phyloP scores from a whole-genome alignment of 164 flowering plant species.

The Euptelea pleiosperma region DNA sequence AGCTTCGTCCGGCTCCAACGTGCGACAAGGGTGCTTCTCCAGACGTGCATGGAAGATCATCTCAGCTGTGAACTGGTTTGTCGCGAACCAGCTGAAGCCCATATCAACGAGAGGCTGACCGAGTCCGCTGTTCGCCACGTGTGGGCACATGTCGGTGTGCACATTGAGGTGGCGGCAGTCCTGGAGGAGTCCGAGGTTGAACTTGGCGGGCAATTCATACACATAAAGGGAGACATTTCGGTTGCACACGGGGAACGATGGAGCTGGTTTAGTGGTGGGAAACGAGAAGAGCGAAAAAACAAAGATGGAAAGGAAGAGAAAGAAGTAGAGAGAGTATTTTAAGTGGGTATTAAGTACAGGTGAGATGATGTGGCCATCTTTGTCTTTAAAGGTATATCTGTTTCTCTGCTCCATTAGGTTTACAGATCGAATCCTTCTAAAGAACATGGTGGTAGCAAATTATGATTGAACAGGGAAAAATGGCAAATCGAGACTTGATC shows the following conservation, averaged over 20 bases:
- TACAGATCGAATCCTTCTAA: too few relatives aligned
- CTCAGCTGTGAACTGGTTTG: constrained; percentile 50
- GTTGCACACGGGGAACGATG: background rate
- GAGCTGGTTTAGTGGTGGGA: background rate
- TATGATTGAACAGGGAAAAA: background rate
- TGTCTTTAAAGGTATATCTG: constrained; percentile 6
- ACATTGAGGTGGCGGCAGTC: constrained; percentile 32
- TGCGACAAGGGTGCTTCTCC: constrained; percentile 24
- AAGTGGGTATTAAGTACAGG: background rate
- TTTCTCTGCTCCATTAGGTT: constrained; percentile 7
- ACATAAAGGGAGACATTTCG: constrained; percentile 23
- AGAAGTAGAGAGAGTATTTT: constrained; percentile 2
- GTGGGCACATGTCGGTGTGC: constrained; percentile 47
- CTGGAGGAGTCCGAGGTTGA: too few relatives aligned
- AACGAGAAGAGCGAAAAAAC: constrained; percentile 2
- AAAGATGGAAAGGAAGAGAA: constrained; percentile 11
- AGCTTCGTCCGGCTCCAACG: constrained; percentile 13
- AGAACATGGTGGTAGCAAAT: too few relatives aligned
- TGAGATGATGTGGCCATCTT: background rate
- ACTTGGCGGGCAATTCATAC: constrained; percentile 37
- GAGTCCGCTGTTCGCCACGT: constrained; percentile 43
- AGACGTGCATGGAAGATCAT: too few relatives aligned
- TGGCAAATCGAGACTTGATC: background rate
- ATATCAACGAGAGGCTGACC: constrained; percentile 29
- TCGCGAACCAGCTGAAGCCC: constrained; percentile 33